These are phyloP conservation scores for Solanum etuberosum DNA, from an alignment of 257 asterid species.

Conservation along the genomic window DNA sequence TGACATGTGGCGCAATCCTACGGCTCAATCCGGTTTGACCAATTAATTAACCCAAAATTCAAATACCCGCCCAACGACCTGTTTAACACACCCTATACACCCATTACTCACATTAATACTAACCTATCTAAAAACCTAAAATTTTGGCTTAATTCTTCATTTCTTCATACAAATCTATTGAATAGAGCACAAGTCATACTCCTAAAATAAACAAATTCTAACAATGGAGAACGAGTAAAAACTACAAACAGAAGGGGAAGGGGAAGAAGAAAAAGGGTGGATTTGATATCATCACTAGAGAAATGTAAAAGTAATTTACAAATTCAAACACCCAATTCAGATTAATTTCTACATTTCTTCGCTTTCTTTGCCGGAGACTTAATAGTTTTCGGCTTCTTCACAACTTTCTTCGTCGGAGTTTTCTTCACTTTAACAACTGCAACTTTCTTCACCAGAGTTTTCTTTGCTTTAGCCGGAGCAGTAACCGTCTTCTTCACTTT, in stretches of 20 bases:
- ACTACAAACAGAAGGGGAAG: background rate
- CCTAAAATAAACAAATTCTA: background rate
- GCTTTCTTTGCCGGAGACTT: background rate
- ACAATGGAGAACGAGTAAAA: background rate
- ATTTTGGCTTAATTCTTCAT: background rate
- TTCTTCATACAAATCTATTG: background rate
- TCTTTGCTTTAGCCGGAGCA: constrained; percentile 1
- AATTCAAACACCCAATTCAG: background rate
- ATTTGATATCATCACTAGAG: background rate
- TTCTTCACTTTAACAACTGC: background rate
- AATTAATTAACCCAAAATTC: too few species aligned
- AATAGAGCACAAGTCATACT: background rate
- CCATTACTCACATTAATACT: too few species aligned
- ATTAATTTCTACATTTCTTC: background rate
- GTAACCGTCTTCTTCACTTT: constrained; percentile 9
- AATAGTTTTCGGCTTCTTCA: background rate
- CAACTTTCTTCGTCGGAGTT: background rate
- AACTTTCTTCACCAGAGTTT: background rate
- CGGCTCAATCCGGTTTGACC: too few species aligned
- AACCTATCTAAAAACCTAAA: too few species aligned
- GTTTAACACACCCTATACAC: too few species aligned
- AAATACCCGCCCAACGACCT: too few species aligned
- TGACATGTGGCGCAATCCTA: too few species aligned
- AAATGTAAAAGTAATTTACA: background rate
- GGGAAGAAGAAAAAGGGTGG: background rate